Evolutionary conservation across 2,329 filamentous ascomycete species (phyloP), one percentile per base, ranked within the genome.

Genomic region (Penicillium sp.): DNA sequence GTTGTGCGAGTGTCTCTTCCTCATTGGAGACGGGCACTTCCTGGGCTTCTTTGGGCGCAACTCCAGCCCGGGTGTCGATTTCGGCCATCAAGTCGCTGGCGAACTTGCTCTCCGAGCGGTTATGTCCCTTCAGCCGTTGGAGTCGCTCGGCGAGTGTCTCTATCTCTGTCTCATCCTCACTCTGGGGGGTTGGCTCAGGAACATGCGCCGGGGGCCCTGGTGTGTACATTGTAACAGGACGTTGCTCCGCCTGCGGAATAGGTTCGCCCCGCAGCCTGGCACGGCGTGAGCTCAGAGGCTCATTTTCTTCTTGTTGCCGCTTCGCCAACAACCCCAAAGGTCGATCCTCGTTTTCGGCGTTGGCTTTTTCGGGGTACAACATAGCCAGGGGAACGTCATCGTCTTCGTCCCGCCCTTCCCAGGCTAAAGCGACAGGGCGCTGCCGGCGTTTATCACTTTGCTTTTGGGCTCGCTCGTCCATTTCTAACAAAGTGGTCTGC

Each of bases 331-430:
- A 69, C n/a, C 79, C 79, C 29, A 80, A 54, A 1, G 79, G 78
- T 31, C 75, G 70, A 45, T 70, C 67, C 5, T 75, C 71, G n/a
- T 73, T 70, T 10, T 66, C 57, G 2, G 51, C 58, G 10, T 62
- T 63, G 17, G 70, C 68, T 54, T 77, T 76, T 13, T 75, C 74
- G 1, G 88, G 86, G 66, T 85, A 90, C 17, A 99, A 81, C 63
- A 97, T 81, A 12, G 89, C 94, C 5, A 99, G 81, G 0, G 94
- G 94, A 1, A 96, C 88, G 67, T 97, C 93, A 54, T 93, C 90
- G 62, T 96, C 91, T 50, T 83, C 80, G 54, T 83, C 79, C 8
- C 80, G 78, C 13, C 78, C 76, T 74, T 97, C 93, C 94, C 94
- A 99, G 1, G 93, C 94, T 35, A 99, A 81, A 58, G 91, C 91